Evolutionary conservation across 2,329 filamentous ascomycete genomes (phyloP).

Genomic region (Aspergillus udagawae): DNA sequence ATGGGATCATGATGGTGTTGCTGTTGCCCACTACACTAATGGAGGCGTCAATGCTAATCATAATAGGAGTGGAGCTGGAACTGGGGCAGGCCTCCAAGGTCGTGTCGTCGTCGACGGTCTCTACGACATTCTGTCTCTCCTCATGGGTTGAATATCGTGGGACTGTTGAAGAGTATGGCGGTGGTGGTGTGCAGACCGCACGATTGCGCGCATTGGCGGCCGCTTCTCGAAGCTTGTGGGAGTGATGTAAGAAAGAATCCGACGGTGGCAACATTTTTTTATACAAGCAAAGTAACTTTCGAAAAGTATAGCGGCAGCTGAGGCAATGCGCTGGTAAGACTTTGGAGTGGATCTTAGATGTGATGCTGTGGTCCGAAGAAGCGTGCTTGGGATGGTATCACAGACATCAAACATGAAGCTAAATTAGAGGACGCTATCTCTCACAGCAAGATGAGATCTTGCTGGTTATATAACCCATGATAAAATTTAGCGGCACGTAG

Average conservation of each 20-base stretch:
- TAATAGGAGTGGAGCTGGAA: constrained; percentile 16
- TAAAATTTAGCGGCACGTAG: background rate
- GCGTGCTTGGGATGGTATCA: background rate
- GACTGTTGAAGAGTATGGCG: constrained; percentile 18
- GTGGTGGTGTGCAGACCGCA: constrained; percentile 13
- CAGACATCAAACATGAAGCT: background rate
- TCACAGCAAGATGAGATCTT: background rate
- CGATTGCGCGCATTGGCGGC: constrained; percentile 15
- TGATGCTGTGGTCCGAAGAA: background rate
- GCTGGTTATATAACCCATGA: background rate
- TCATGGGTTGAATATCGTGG: constrained; percentile 1
- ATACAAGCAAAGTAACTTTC: background rate
- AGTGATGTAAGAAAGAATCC: constrained; percentile 25
- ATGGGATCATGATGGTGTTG: constrained; percentile 30
- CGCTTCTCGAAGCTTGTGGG: constrained; percentile 23
- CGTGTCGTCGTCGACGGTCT: constrained; percentile 16
- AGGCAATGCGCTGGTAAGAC: background rate
- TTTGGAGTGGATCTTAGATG: background rate
- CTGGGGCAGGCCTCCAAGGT: background rate
- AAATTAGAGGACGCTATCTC: background rate
- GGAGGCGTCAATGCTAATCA: constrained; percentile 34
- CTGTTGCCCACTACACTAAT: constrained; percentile 30
- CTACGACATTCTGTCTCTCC: constrained; percentile 5
- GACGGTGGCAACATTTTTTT: constrained; percentile 25
- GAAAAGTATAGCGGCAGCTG: background rate